A percentile compares a stretch with the other conserved stretches of the same genome.
Conservation (phyloP, 306 rosid species). For the Trichosanthes cucumerina region DNA sequence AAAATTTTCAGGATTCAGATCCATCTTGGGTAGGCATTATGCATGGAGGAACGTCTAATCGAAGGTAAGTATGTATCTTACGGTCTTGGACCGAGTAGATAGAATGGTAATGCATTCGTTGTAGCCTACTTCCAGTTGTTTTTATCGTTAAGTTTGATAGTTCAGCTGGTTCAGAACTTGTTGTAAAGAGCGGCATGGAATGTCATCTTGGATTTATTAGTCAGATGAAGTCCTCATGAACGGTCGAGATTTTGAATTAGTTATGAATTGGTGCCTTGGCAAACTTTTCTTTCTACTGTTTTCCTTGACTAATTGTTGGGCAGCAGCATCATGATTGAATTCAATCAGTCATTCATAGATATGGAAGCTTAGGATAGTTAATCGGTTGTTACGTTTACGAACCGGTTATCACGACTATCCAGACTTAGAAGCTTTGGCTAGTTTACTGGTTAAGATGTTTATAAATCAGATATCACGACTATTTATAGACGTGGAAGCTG, state of each 20-base stretch:
- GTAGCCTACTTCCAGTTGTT: constrained; percentile 9
- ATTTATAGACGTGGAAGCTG: background rate
- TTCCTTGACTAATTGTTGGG: background rate
- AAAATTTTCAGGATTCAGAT: constrained; percentile 65
- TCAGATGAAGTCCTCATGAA: constrained; percentile 1
- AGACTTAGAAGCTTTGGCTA: background rate
- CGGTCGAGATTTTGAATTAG: constrained; percentile 10
- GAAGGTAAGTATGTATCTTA: constrained; percentile 46
- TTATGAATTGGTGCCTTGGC: constrained; percentile 2
- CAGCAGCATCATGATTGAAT: background rate
- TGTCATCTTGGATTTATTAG: background rate
- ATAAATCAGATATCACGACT: background rate
- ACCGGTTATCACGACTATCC: background rate
- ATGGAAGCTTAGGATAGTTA: background rate
- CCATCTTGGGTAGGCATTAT: constrained; percentile 42
- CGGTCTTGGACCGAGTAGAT: constrained; percentile 13
- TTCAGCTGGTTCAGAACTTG: constrained; percentile 28
- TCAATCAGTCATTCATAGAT: background rate
- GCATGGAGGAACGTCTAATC: constrained; percentile 33
- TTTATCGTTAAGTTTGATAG: constrained; percentile 6
- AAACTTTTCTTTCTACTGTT: background rate
- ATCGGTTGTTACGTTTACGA: background rate
- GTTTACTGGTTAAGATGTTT: background rate
- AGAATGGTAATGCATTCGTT: background rate
- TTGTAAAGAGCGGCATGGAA: constrained; percentile 25